Evolutionary conservation across 2,329 filamentous ascomycete species (phyloP).

Genomic region (Chaetothyriales sp.): DNA sequence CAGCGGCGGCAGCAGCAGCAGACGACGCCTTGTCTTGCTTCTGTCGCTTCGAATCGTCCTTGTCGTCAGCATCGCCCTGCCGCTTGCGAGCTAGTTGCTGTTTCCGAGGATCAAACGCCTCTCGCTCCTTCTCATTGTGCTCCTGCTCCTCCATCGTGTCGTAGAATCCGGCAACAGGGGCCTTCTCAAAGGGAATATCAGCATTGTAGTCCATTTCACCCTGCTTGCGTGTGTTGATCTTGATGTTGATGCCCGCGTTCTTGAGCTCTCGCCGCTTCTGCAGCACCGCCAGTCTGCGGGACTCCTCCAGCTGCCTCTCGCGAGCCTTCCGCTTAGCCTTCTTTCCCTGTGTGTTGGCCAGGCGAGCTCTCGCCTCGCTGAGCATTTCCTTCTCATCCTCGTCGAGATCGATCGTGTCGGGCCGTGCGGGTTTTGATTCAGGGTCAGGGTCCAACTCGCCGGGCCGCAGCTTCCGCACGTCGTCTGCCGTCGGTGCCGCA

Average conservation of each 20-base stretch:
- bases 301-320: slow-evolving; percentile 91
- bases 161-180: slow-evolving; percentile 76
- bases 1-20: slow-evolving; percentile 70
- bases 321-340: slow-evolving; percentile 97
- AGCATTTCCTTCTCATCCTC: slow-evolving; percentile 99
- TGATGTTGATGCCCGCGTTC: slow-evolving; percentile 96
- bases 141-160: slow-evolving; percentile 74
- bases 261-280: slow-evolving; percentile 96
- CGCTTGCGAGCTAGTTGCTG: slow-evolving; percentile 83
- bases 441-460: slow-evolving; percentile 96
- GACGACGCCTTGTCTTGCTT: slow-evolving; percentile 76
- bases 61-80: slow-evolving; percentile 81
- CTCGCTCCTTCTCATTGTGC: slow-evolving; percentile 69
- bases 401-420: slow-evolving; percentile 94
- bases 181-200: slow-evolving; percentile 95
- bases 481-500: slow-evolving; percentile 76
- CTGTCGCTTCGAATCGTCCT: slow-evolving; percentile 63
- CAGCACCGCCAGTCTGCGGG: slow-evolving; percentile 70
- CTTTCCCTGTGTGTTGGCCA: slow-evolving; percentile 97
- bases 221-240: slow-evolving; percentile 78
- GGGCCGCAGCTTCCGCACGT: slow-evolving; percentile 71
- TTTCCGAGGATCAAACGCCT: slow-evolving; percentile 82
- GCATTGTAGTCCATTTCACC: slow-evolving; percentile 99
- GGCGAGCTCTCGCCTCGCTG: slow-evolving; percentile 85
- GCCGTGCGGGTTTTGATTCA: slow-evolving; percentile 86